These are phyloP conservation scores for Plasmodium gonderi DNA, from an alignment of 169 alveolate species.

Conservation along the genomic window DNA sequence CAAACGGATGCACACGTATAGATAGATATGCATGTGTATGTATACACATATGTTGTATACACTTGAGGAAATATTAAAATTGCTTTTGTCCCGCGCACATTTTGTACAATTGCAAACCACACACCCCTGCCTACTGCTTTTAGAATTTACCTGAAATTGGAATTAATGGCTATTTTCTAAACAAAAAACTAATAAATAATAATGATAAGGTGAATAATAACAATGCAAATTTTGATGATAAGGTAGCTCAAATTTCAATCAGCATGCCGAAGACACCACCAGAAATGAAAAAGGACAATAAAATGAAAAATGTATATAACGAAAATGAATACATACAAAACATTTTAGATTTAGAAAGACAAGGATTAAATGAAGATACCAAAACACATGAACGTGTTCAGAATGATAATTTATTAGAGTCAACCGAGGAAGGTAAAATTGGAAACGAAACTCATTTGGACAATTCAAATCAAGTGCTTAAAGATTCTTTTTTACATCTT, in stretches of 20 bases:
- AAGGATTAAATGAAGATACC: neutral
- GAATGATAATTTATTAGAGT: neutral
- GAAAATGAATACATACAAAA: conserved; percentile 53
- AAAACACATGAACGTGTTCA: neutral
- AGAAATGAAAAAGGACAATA: conserved; percentile 62
- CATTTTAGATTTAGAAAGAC: conserved; percentile 14
- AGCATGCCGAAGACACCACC: conserved; percentile 75
- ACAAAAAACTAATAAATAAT: conserved; percentile 48
- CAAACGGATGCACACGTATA: neutral
- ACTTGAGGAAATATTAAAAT: too few relatives aligned
- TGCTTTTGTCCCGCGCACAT: neutral
- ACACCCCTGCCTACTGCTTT: neutral
- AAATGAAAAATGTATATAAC: conserved; percentile 13
- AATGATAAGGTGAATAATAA: neutral
- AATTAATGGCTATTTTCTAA: conserved; percentile 34
- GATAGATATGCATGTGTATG: neutral
- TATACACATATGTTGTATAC: neutral
- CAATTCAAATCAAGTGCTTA: neutral
- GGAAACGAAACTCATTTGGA: neutral
- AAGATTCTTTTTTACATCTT: neutral
- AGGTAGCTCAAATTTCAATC: conserved; percentile 56
- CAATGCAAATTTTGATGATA: conserved; percentile 6
- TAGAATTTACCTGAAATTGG: conserved; percentile 59
- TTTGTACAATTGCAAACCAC: neutral
- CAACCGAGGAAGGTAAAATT: neutral